Evolutionary conservation across 75 land plant genomes (phyloP).

Genomic region (Azolla pinnata): DNA sequence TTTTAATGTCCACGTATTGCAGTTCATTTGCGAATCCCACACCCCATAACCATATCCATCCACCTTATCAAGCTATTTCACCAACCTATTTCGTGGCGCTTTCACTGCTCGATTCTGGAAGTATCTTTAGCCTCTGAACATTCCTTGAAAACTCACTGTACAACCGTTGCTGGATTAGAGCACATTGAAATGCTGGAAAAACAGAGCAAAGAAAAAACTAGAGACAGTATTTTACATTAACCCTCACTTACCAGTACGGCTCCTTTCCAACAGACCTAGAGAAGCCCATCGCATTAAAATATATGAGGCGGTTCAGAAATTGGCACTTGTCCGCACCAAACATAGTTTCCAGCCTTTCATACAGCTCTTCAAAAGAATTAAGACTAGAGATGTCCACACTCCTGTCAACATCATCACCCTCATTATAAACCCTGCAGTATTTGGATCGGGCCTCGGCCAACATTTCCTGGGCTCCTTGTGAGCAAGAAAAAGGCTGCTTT

Average conservation of each 20-base stretch:
- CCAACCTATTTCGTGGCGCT: slow-evolving; percentile 38
- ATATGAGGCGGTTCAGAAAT: slow-evolving; percentile 35
- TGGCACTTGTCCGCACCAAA: slow-evolving; percentile 48
- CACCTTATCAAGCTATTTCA: too few species aligned
- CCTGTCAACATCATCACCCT: slow-evolving; percentile 75
- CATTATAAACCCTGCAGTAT: slow-evolving; percentile 71
- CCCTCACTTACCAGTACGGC: slow-evolving; percentile 47
- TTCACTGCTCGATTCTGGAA: slow-evolving; percentile 27
- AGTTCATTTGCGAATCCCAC: too few species aligned
- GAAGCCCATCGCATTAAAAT: slow-evolving; percentile 41
- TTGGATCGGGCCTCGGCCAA: too few species aligned
- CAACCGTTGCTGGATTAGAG: too few species aligned
- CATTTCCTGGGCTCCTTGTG: too few species aligned
- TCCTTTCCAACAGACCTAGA: slow-evolving; percentile 58
- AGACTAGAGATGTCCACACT: slow-evolving; percentile 65
- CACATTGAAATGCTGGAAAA: not conserved
- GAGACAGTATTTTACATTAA: not conserved
- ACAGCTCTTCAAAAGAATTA: slow-evolving; percentile 59
- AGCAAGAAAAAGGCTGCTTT: too few species aligned
- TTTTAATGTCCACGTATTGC: too few species aligned
- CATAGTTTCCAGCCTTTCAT: slow-evolving; percentile 50
- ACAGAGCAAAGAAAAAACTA: not conserved
- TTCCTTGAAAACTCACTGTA: slow-evolving; percentile 47
- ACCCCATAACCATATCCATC: too few species aligned
- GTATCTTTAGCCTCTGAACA: slow-evolving; percentile 39